Percentiles rank a stretch among this genome's conserved stretches.
phyloP scores from a whole-genome alignment of 805 yeast species.

The Jamesozyma piceae region DNA sequence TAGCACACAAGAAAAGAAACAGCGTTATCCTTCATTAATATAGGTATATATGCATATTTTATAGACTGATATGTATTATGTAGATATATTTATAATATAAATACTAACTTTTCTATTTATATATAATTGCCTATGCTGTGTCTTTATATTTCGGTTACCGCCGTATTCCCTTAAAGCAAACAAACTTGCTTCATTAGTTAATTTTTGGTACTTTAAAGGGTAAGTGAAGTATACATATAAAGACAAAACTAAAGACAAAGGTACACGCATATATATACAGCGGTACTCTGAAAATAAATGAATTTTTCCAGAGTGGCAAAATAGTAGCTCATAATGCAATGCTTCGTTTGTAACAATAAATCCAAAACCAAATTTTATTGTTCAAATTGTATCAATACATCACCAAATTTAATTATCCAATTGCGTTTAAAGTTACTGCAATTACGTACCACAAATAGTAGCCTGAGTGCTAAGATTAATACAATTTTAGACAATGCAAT shows the following conservation, averaged over 20 bases:
- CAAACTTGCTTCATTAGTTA: no score
- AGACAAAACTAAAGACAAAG: background rate
- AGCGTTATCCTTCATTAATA: background rate
- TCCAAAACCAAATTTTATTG: conserved; percentile 16
- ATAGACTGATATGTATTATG: background rate
- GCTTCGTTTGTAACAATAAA: conserved; percentile 17
- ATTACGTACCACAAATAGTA: conserved; percentile 8
- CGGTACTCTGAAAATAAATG: no score
- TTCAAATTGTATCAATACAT: conserved; percentile 22
- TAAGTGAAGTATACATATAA: background rate
- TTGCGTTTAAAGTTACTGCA: conserved; percentile 13
- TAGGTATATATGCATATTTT: background rate
- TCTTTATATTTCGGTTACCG: no score
- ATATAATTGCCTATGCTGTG: no score
- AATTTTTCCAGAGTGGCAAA: no score
- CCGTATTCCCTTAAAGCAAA: no score
- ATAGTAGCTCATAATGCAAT: conserved; percentile 11
- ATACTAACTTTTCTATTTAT: background rate
- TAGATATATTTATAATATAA: no score
- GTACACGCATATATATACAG: no score
- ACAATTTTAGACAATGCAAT: conserved; percentile 12
- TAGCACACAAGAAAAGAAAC: background rate
- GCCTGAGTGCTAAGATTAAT: conserved; percentile 14
- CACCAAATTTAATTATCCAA: conserved; percentile 18
- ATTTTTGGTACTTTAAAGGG: background rate